Evolutionary conservation across 1,284 basidiomycete species (phyloP).

Genomic region (Inonotus obliquus): DNA sequence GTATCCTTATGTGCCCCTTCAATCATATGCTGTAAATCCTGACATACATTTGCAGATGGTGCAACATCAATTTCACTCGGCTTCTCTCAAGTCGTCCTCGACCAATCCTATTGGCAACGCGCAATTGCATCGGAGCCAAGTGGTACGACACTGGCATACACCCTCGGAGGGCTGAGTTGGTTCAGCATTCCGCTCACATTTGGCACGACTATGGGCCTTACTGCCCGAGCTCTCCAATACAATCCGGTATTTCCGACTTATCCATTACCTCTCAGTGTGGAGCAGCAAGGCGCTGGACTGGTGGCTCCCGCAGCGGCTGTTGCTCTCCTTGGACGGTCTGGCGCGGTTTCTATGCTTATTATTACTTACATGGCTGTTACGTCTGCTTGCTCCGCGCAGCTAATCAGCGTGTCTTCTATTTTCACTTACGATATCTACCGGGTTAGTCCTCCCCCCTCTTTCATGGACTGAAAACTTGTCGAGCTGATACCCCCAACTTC

Average conservation of each 20-base stretch:
- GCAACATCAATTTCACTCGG: conserved; percentile 15
- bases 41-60: conserved; percentile 3
- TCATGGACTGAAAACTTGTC: not conserved
- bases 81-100: conserved; percentile 23
- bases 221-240: conserved; percentile 45
- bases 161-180: conserved; percentile 60
- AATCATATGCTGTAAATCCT: not conserved
- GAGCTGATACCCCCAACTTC: conserved; percentile 40
- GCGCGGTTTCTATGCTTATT: conserved; percentile 46
- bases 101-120: conserved; percentile 32
- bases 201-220: conserved; percentile 52
- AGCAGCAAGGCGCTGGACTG: conserved; percentile 47
- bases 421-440: conserved; percentile 18
- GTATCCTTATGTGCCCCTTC: not conserved
- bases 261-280: conserved; percentile 43
- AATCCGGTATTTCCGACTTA: conserved; percentile 51
- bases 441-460: not conserved
- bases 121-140: conserved; percentile 25
- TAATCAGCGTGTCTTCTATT: conserved; percentile 49
- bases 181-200: conserved; percentile 58
- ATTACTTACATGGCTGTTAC: conserved; percentile 56
- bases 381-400: conserved; percentile 53
- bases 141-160: conserved; percentile 25
- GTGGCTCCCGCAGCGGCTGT: conserved; percentile 50
- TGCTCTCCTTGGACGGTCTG: conserved; percentile 46